phyloP scores from a whole-genome alignment of 495 filamentous ascomycete species.

The Xylaria castorea region DNA sequence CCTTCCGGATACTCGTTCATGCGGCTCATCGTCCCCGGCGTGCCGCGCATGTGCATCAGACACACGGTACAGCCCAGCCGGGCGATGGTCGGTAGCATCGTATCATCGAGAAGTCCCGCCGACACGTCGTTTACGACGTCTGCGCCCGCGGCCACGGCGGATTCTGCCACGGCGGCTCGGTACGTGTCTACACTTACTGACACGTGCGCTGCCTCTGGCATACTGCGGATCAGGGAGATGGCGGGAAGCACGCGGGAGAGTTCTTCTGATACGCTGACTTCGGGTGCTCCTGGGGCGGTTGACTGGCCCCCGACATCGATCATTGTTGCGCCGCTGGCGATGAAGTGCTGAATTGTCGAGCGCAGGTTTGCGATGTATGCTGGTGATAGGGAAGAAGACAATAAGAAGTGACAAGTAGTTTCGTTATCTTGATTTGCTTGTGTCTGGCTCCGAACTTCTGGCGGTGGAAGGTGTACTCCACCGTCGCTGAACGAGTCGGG shows the following conservation, averaged over 20 bases:
- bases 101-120: slow-evolving; percentile 76
- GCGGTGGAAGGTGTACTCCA: slow-evolving; percentile 60
- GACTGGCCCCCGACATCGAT: slow-evolving; percentile 95
- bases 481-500: slow-evolving; percentile 98
- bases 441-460: slow-evolving; percentile 27
- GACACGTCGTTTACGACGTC: slow-evolving; percentile 97
- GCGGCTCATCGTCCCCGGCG: slow-evolving; percentile 79
- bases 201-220: slow-evolving; percentile 64
- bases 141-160: slow-evolving; percentile 81
- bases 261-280: slow-evolving; percentile 75
- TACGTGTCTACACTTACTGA: slow-evolving; percentile 93
- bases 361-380: slow-evolving; percentile 38
- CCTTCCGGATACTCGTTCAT: slow-evolving; percentile 75
- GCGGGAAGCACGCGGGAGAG: slow-evolving; percentile 77
- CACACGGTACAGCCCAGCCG: slow-evolving; percentile 79
- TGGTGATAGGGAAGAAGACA: slow-evolving; percentile 34
- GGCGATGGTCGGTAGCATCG: slow-evolving; percentile 85
- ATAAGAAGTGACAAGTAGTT: background rate
- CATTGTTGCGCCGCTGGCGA: slow-evolving; percentile 75
- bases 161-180: slow-evolving; percentile 81
- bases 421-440: background rate
- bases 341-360: slow-evolving; percentile 62
- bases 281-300: slow-evolving; percentile 74
- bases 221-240: slow-evolving; percentile 73
- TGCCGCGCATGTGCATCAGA: slow-evolving; percentile 96